Evolutionary conservation across 306 rosid genomes (phyloP).

Genomic region (Rubus idaeus): DNA sequence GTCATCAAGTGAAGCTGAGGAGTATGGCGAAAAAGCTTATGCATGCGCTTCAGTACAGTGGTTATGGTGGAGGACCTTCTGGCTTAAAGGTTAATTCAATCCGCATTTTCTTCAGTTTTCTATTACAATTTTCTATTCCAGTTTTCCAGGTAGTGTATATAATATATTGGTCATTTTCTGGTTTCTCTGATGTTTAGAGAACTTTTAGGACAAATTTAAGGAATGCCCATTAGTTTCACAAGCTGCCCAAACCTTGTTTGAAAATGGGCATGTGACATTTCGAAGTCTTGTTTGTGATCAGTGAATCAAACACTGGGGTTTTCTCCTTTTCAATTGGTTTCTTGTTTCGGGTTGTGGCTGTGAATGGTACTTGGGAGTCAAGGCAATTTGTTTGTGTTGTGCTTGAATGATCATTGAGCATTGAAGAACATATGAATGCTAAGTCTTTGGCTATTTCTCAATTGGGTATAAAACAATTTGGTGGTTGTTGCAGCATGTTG

Average conservation of each 20-base stretch:
- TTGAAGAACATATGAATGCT: neutral
- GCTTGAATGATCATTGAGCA: neutral
- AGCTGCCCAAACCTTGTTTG: neutral
- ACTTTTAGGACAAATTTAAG: no score
- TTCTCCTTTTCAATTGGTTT: no score
- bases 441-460: neutral
- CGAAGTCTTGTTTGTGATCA: neutral
- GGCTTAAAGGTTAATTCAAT: conserved; percentile 43
- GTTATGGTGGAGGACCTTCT: conserved; percentile 63
- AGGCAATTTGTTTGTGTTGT: neutral
- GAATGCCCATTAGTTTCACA: neutral
- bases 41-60: conserved; percentile 60
- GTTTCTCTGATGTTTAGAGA: neutral
- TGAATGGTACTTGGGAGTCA: neutral
- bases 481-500: conserved; percentile 45
- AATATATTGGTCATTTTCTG: neutral
- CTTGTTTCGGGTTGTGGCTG: no score
- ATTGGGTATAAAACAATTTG: neutral
- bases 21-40: conserved; percentile 48
- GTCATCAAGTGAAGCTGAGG: neutral
- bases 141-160: conserved; percentile 1
- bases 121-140: neutral
- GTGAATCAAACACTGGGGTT: neutral
- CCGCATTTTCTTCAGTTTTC: neutral
- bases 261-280: neutral